Percentiles rank a stretch among this genome's conserved stretches.
Conservation (phyloP, 1,139 yeast species). For the Scheffersomyces segobiensis region DNA sequence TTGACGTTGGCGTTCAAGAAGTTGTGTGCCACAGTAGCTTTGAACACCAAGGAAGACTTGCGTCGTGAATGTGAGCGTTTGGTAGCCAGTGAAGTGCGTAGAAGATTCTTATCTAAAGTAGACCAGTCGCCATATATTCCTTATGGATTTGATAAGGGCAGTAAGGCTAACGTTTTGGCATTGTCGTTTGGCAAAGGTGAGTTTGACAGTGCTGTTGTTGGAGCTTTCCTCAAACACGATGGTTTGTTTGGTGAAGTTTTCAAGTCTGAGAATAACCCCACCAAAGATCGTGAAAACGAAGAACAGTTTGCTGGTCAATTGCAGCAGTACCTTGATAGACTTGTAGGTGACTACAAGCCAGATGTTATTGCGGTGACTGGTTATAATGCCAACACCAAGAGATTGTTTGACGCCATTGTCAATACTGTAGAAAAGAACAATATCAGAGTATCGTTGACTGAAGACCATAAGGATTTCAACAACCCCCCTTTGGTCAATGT, state of each 20-base stretch:
- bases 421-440: constrained; percentile 60
- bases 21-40: constrained; percentile 65
- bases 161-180: constrained; percentile 81
- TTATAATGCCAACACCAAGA: constrained; percentile 71
- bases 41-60: constrained; percentile 81
- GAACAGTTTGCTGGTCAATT: constrained; percentile 58
- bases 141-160: constrained; percentile 71
- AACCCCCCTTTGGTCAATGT: constrained; percentile 53
- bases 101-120: constrained; percentile 63
- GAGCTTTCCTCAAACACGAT: constrained; percentile 72
- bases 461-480: constrained; percentile 38
- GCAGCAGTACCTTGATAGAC: constrained; percentile 42
- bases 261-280: constrained; percentile 78
- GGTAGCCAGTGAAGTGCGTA: constrained; percentile 69
- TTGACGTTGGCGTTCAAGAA: constrained; percentile 68
- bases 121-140: constrained; percentile 96
- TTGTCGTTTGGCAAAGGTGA: constrained; percentile 87
- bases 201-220: constrained; percentile 83
- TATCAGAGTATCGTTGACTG: constrained; percentile 52
- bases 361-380: constrained; percentile 93
- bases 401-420: constrained; percentile 57
- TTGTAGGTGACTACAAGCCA: constrained; percentile 50
- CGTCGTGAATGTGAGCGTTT: constrained; percentile 75
- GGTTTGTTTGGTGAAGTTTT: constrained; percentile 77
- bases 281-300: constrained; percentile 51